These are phyloP conservation scores for Didymella arachidicola DNA, from an alignment of 2,329 filamentous ascomycete species.

Conservation along the genomic window DNA sequence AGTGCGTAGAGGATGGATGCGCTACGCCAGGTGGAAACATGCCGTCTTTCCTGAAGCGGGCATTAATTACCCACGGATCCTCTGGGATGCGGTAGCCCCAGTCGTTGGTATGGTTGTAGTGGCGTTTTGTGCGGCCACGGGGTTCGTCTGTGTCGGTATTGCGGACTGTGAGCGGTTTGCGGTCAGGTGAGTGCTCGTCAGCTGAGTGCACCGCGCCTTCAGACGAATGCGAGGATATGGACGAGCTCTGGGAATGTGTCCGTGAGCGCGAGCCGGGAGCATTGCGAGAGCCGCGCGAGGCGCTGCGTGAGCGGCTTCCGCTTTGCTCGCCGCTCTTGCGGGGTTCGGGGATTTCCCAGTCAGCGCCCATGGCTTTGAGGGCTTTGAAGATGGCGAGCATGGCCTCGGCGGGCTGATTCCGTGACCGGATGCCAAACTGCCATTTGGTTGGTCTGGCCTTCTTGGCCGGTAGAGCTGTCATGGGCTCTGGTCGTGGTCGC, in stretches of 20 bases:
- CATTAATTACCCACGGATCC: conserved; percentile 93
- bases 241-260: conserved; percentile 42
- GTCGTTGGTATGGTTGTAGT: conserved; percentile 58
- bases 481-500: conserved; percentile 61
- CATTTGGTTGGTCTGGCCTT: conserved; percentile 85
- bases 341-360: conserved; percentile 72
- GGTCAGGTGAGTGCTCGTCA: conserved; percentile 28
- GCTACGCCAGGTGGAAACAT: conserved; percentile 64
- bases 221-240: conserved; percentile 44
- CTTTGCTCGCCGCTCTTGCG: conserved; percentile 53
- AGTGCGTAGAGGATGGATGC: conserved; percentile 60
- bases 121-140: conserved; percentile 51
- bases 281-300: conserved; percentile 36
- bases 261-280: conserved; percentile 46
- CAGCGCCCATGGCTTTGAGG: conserved; percentile 83
- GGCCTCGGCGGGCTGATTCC: conserved; percentile 93
- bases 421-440: conserved; percentile 96
- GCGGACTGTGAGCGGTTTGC: conserved; percentile 42
- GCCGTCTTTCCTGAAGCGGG: conserved; percentile 86
- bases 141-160: conserved; percentile 34
- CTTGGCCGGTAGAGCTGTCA: conserved; percentile 67
- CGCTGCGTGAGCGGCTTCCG: conserved; percentile 43
- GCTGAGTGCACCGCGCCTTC: conserved; percentile 28
- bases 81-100: conserved; percentile 84
- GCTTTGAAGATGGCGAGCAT: conserved; percentile 96